phyloP scores from a whole-genome alignment of 257 asterid species.

The Solanum peruvianum region DNA sequence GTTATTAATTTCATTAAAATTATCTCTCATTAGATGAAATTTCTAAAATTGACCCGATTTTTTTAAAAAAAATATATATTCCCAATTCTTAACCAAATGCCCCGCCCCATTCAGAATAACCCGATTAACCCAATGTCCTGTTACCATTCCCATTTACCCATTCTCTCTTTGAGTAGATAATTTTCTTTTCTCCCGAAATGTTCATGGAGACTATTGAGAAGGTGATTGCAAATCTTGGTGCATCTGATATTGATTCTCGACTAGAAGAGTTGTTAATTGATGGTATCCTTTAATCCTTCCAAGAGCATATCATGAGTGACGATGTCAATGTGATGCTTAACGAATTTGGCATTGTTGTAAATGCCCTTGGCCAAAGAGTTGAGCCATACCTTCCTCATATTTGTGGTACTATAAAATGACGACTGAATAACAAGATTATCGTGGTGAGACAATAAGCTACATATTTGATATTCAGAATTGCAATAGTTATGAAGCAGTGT shows the following conservation, averaged over 20 bases:
- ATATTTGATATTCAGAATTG: slow-evolving; percentile 73
- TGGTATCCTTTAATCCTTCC: slow-evolving; percentile 83
- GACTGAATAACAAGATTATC: slow-evolving; percentile 83
- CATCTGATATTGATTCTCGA: slow-evolving; percentile 82
- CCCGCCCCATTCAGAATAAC: no score
- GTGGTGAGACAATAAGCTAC: slow-evolving; percentile 86
- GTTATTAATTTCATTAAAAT: no score
- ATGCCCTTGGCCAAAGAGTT: slow-evolving; percentile 82
- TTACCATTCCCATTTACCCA: no score
- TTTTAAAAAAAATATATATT: no score
- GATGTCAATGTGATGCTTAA: slow-evolving; percentile 92
- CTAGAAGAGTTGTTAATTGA: slow-evolving; percentile 75
- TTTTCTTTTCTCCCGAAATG: slow-evolving; percentile 14
- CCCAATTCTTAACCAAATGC: no score
- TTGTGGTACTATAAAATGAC: slow-evolving; percentile 88
- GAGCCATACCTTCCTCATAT: slow-evolving; percentile 85
- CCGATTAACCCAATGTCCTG: no score
- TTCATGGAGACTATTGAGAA: slow-evolving; percentile 95
- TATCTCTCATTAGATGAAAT: no score
- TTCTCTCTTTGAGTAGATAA: no score
- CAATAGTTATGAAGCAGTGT: slow-evolving; percentile 85
- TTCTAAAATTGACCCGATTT: no score
- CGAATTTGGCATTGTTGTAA: slow-evolving; percentile 90
- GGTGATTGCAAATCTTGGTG: slow-evolving; percentile 82
- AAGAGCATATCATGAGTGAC: slow-evolving; percentile 75